Evolutionary conservation across 495 filamentous ascomycete species (phyloP), one percentile per base, ranked within the genome.

Genomic region (Podospora australis): DNA sequence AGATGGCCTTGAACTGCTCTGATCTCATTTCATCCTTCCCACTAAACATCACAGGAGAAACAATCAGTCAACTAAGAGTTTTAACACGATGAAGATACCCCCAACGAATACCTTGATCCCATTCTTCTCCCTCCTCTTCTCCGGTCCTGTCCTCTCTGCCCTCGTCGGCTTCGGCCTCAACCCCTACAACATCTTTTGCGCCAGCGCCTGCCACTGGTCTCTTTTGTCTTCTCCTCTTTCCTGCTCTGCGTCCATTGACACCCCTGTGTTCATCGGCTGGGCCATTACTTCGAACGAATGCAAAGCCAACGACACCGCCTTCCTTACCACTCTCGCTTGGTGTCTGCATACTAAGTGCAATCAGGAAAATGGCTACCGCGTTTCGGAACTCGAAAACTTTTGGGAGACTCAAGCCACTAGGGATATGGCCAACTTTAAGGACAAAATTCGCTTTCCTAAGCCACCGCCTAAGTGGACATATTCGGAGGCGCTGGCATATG

Each of bases 111-210:
- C 11, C 14, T 8, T 40, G 7, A 20, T 20, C 20, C 17, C 38
- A 40, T 40, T 16, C 7, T n/a, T n/a, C n/a, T n/a, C n/a, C n/a
- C 17, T 40, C 5, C 38, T 40, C 22, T 20, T 21, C 20, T 16
- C 38, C 38, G 23, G 23, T 20, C 6, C 20, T 10, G 38, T 40
- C 17, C 10, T 40, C 38, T 21, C 38, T 10, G 38, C 13, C 28
- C 30, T 46, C 10, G 44, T 46, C 13, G 44, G 44, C 30, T 46
- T 34, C 19, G 44, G 44, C 19, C 44, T 46, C n/a, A 16, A 46
- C 26, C 44, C 44, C 2, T 14, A 35, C 16, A 20, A 20, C 7
- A 34, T n/a, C 44, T 46, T 35, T 29, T 46, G 44, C 44, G 30
- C n/a, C 19, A 10, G 19, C 14, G 30, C 26, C 6, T 46, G 44